These are phyloP conservation scores for Crepidotus variabilis DNA, from an alignment of 768 basidiomycete species.

Conservation along the genomic window DNA sequence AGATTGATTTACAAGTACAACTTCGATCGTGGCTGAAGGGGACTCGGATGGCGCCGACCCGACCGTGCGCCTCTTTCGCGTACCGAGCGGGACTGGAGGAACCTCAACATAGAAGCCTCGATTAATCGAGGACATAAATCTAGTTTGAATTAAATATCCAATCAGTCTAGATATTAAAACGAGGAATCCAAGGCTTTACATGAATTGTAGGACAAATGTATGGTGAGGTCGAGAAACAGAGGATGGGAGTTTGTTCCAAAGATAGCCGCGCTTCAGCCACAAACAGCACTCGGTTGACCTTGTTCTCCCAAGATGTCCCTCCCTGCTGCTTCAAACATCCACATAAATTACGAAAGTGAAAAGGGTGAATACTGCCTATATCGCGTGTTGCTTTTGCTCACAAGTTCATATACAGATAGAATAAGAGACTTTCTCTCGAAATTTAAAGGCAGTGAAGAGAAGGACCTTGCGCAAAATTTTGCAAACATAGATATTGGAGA, in stretches of 20 bases:
- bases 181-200: neutral
- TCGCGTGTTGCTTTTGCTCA: neutral
- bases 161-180: neutral
- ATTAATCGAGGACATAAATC: neutral
- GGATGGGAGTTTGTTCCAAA: neutral
- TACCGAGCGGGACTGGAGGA: neutral
- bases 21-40: neutral
- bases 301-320: constrained; percentile 55
- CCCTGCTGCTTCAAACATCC: constrained; percentile 47
- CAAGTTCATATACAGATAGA: constrained; percentile 40
- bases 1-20: too few relatives aligned
- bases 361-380: constrained; percentile 42
- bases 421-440: constrained; percentile 70
- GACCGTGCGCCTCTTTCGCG: neutral
- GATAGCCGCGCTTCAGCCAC: neutral
- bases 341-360: constrained; percentile 68
- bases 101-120: neutral
- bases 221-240: neutral
- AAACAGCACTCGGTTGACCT: constrained; percentile 32
- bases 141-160: neutral
- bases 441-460: constrained; percentile 54
- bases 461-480: constrained; percentile 64
- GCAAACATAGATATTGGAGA: constrained; percentile 70
- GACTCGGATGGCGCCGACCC: neutral
- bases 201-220: neutral